Evolutionary conservation across 1,139 yeast genomes (phyloP).

Genomic region (Geotrichum restrictum): DNA sequence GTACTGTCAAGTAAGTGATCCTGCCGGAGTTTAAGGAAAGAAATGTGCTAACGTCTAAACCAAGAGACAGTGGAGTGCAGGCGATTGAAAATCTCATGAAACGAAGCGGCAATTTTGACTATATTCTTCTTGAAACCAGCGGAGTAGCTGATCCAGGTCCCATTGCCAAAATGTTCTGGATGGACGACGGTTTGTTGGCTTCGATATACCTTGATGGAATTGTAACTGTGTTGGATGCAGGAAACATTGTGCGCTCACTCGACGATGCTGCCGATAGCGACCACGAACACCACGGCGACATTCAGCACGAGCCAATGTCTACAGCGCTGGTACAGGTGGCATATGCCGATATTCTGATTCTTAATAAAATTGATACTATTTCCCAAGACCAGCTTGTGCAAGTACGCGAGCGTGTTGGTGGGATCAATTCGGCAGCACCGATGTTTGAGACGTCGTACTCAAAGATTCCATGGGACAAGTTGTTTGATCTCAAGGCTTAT

Average conservation of each 20-base stretch:
- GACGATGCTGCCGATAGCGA: conserved; percentile 64
- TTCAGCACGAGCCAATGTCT: conserved; percentile 53
- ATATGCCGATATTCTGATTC: conserved; percentile 72
- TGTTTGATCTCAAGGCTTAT: conserved; percentile 79
- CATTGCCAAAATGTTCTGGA: conserved; percentile 95
- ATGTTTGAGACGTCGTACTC: conserved; percentile 68
- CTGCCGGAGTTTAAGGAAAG: too few species aligned
- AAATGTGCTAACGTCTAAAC: too few species aligned
- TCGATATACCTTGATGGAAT: conserved; percentile 89
- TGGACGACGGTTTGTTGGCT: conserved; percentile 81
- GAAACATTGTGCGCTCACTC: conserved; percentile 60
- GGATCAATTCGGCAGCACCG: conserved; percentile 68
- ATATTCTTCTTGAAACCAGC: conserved; percentile 86
- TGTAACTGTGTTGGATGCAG: conserved; percentile 82
- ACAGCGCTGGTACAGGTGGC: conserved; percentile 91
- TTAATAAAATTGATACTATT: conserved; percentile 70
- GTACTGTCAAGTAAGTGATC: conserved; percentile 69
- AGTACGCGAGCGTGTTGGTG: conserved; percentile 43
- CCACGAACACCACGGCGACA: conserved; percentile 53
- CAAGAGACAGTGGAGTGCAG: conserved; percentile 78
- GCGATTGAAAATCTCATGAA: conserved; percentile 88
- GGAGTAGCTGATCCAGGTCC: conserved; percentile 99
- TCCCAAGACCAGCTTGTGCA: conserved; percentile 31
- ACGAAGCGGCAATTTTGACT: conserved; percentile 72
- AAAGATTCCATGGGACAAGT: conserved; percentile 56